These are phyloP conservation scores for Globisporangium lucens DNA, from an alignment of 352 stramenopile genomes.

Conservation along the genomic window DNA sequence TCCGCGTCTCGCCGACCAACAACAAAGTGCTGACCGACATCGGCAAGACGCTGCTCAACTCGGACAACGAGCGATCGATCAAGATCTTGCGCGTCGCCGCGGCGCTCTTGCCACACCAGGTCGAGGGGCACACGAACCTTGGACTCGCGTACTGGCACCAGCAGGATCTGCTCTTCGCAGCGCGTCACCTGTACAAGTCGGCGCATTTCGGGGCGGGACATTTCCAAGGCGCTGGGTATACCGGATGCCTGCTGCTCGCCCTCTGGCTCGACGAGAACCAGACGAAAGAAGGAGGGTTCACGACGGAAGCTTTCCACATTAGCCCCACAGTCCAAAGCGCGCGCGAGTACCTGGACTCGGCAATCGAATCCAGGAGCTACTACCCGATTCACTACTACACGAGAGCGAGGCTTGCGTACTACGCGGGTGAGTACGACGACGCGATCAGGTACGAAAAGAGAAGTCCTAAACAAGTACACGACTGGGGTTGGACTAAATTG, in stretches of 20 bases:
- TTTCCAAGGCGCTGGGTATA: slow-evolving; percentile 12
- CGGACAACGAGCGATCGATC: slow-evolving; percentile 34
- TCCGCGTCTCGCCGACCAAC: slow-evolving; percentile 58
- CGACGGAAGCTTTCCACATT: slow-evolving; percentile 16
- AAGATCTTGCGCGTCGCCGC: slow-evolving; percentile 34
- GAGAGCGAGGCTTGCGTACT: slow-evolving; percentile 34
- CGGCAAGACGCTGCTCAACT: slow-evolving; percentile 58
- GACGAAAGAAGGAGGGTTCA: not conserved
- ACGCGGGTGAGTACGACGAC: slow-evolving; percentile 29
- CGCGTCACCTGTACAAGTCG: slow-evolving; percentile 55
- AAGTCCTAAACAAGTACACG: not conserved
- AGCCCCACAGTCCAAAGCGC: slow-evolving; percentile 32
- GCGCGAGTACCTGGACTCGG: slow-evolving; percentile 27
- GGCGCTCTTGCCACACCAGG: slow-evolving; percentile 38
- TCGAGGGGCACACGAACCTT: slow-evolving; percentile 57
- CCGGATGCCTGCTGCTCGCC: slow-evolving; percentile 22
- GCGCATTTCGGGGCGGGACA: slow-evolving; percentile 19
- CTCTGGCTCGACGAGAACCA: slow-evolving; percentile 28
- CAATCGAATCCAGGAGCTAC: slow-evolving; percentile 25
- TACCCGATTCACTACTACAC: slow-evolving; percentile 43
- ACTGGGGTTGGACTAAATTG: not conserved
- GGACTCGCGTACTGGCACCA: slow-evolving; percentile 38
- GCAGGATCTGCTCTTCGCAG: slow-evolving; percentile 28
- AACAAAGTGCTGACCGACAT: slow-evolving; percentile 78
- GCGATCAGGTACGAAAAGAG: slow-evolving; percentile 20